phyloP scores from a whole-genome alignment of 2,329 filamentous ascomycete species.

The Cercospora zeae-maydis region DNA sequence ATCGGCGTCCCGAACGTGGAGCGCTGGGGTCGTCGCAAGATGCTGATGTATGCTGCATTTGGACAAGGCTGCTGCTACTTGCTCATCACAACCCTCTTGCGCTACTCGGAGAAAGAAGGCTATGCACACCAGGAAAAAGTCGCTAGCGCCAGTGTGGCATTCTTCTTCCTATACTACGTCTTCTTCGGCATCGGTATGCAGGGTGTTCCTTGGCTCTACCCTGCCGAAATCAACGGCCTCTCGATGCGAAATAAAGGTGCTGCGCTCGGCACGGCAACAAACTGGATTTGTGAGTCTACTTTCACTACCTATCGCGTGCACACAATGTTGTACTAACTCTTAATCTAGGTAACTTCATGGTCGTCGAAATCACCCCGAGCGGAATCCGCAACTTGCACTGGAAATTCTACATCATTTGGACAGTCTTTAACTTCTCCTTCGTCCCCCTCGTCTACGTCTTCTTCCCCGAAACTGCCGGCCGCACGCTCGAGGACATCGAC shows the following conservation, averaged over 20 bases:
- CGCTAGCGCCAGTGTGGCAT: slow-evolving; percentile 42
- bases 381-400: slow-evolving; percentile 33
- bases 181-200: slow-evolving; percentile 47
- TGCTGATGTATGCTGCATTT: slow-evolving; percentile 56
- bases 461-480: slow-evolving; percentile 35
- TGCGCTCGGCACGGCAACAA: slow-evolving; percentile 49
- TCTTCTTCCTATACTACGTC: slow-evolving; percentile 55
- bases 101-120: slow-evolving; percentile 38
- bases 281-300: slow-evolving; percentile 38
- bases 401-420: slow-evolving; percentile 47
- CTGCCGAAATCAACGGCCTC: slow-evolving; percentile 50
- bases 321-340: slow-evolving; percentile 36
- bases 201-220: slow-evolving; percentile 43
- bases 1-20: slow-evolving; percentile 50
- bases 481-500: slow-evolving; percentile 36
- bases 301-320: neutral
- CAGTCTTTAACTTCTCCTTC: slow-evolving; percentile 49
- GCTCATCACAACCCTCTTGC: slow-evolving; percentile 51
- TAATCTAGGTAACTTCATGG: slow-evolving; percentile 39
- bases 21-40: slow-evolving; percentile 54
- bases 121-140: slow-evolving; percentile 28
- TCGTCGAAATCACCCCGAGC: slow-evolving; percentile 35
- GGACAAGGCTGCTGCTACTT: slow-evolving; percentile 53
- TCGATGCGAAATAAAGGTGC: slow-evolving; percentile 50
- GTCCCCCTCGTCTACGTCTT: slow-evolving; percentile 47